Base-by-base conservation (phyloP, 768 basidiomycete species). In the Dioszegia aurantiaca region DNA sequence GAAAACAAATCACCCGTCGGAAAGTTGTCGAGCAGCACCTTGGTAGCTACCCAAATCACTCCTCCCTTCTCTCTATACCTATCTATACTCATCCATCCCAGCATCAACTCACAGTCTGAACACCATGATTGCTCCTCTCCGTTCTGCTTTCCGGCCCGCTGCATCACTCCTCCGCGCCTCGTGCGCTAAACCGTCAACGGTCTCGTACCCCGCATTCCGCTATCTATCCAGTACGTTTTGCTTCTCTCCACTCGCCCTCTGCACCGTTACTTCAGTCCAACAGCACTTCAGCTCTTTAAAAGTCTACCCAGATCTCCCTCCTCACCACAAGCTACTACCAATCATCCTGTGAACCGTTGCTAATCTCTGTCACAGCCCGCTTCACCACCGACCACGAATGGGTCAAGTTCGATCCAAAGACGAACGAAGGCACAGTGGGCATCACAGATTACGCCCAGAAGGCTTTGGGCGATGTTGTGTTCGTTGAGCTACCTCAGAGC, bases 371-470 rank as follows among this genome's bases (percentile, higher is more conserved):
- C 46, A 5, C 27, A 72, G 68, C 70, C n/a, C 83, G 82, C 68
- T 99, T 86, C 79, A 89, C 93, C 1, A 78, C 77, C 43, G 92
- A 93, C 59, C 94, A 99, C 77, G 94, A 99, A 80, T 83, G 85
- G 55, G 82, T 97, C 58, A 77, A 80, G 31, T 89, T 84, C 73
- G 92, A 99, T 74, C 83, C 87, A 57, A 73, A 79, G 39, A 87
- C 87, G 19, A 84, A 85, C 36, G 65, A 91, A 27, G 94, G 90
- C 36, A 86, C 83, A 8, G 81, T 98, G 42, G 83, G 84, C 41
- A 89, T 99, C 72, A 97, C 95, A 16, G 80, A 94, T 72, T 88
- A 95, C 72, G 95, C 95, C 1, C 91, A 97, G 76, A 82, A 85
- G 47, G 85, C 86, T 31, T 82, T 99, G 2, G 95, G 95, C 30